Percentiles rank a stretch among this genome's conserved stretches.
These are phyloP conservation scores for Nothophytophthora sp. DNA, from an alignment of 352 stramenopile genomes.

Conservation along the genomic window DNA sequence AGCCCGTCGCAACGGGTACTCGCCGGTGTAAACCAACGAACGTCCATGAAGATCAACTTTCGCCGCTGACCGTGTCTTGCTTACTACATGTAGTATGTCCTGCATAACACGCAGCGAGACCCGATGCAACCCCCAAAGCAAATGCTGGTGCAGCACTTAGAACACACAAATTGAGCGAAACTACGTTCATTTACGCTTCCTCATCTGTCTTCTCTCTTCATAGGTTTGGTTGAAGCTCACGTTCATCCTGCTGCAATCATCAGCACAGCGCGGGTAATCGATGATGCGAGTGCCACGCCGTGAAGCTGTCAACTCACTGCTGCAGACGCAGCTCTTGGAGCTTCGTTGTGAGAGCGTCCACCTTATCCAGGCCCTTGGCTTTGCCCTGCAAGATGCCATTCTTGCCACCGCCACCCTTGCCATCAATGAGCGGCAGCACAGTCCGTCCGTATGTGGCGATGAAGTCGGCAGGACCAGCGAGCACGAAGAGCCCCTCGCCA, in stretches of 20 bases:
- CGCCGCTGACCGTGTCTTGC: too few species aligned
- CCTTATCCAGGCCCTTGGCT: conserved; percentile 55
- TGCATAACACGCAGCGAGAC: too few species aligned
- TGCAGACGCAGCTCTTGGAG: conserved; percentile 43
- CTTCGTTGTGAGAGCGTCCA: conserved; percentile 43
- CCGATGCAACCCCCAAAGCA: too few species aligned
- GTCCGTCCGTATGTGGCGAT: conserved; percentile 54
- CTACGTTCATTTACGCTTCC: too few species aligned
- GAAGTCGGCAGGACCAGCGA: conserved; percentile 60
- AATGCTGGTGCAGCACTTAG: conserved; percentile 7
- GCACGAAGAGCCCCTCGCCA: conserved; percentile 67
- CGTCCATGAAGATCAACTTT: too few species aligned
- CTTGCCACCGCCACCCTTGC: conserved; percentile 76
- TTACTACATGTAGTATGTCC: too few species aligned
- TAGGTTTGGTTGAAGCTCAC: too few species aligned
- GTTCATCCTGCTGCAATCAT: too few species aligned
- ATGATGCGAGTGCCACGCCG: too few species aligned
- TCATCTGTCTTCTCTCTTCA: too few species aligned
- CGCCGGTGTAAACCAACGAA: conserved; percentile 17
- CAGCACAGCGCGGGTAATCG: too few species aligned
- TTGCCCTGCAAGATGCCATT: conserved; percentile 82
- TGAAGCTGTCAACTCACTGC: conserved; percentile 10
- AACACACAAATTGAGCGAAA: conserved; percentile 7
- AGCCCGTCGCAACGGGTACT: conserved; percentile 54
- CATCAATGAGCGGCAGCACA: conserved; percentile 62